phyloP scores from a whole-genome alignment of 225 moss, liverwort and hornwort genomes.

The Polytrichum commune region DNA sequence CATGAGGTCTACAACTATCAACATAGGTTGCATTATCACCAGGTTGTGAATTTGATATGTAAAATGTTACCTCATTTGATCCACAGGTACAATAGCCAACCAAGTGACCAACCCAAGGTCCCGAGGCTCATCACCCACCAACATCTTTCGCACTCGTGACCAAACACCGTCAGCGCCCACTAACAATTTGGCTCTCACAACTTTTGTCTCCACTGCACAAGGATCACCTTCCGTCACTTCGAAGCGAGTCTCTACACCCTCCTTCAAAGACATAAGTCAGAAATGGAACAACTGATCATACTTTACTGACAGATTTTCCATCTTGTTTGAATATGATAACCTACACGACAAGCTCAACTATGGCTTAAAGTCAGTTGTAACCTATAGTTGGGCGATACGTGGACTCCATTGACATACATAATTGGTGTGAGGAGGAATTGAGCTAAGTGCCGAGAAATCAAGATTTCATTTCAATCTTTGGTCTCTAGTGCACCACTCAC shows the following conservation, averaged over 20 bases:
- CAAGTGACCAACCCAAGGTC: slow-evolving; percentile 48
- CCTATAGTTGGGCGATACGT: no score
- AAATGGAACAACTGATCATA: no score
- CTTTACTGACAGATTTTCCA: no score
- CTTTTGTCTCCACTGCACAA: not conserved
- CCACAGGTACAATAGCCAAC: slow-evolving; percentile 30
- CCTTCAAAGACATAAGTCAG: slow-evolving; percentile 11
- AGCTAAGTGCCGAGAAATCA: no score
- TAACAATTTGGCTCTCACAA: slow-evolving; percentile 46
- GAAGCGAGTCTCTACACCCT: slow-evolving; percentile 44
- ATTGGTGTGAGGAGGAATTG: no score
- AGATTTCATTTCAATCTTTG: no score
- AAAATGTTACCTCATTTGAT: slow-evolving; percentile 25
- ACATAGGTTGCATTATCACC: not conserved
- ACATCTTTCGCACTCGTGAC: slow-evolving; percentile 49
- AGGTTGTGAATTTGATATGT: not conserved
- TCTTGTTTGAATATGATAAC: no score
- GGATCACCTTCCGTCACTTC: slow-evolving; percentile 23
- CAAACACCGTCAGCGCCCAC: slow-evolving; percentile 56
- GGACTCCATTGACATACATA: no score
- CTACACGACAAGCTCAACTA: no score
- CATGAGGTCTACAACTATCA: not conserved
- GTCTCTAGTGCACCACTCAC: no score
- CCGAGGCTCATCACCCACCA: slow-evolving; percentile 61
- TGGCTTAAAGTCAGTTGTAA: no score